Conservation (phyloP, 805 yeast species). For the Zygosaccharomyces bisporus region DNA sequence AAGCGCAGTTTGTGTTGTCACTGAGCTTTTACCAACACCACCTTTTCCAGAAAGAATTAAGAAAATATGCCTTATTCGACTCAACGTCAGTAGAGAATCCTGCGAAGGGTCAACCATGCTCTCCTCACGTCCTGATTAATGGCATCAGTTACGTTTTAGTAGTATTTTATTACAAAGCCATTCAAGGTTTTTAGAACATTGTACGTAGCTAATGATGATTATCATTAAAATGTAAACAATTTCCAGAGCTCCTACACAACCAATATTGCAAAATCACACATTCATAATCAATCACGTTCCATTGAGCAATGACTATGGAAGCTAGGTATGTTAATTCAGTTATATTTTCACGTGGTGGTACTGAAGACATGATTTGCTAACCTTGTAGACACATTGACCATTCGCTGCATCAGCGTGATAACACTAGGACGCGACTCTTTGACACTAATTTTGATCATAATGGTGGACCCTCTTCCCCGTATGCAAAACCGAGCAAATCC, state of each 20-base stretch:
- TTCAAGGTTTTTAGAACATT: not conserved
- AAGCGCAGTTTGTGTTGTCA: conserved; percentile 91
- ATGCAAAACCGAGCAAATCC: conserved; percentile 33
- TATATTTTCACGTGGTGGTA: not conserved
- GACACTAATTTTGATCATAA: conserved; percentile 4
- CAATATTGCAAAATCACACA: not conserved
- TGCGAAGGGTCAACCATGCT: conserved; percentile 8
- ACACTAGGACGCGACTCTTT: conserved; percentile 33
- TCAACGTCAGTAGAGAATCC: conserved; percentile 36
- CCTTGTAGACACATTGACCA: conserved; percentile 20
- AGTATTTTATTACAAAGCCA: not conserved
- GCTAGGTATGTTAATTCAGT: conserved; percentile 7
- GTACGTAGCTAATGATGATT: conserved; percentile 2
- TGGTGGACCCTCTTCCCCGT: conserved; percentile 39
- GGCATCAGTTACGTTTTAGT: too few relatives aligned
- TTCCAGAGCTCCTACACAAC: not conserved
- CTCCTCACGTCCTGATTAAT: too few relatives aligned
- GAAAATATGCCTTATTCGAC: conserved; percentile 67
- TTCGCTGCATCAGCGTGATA: conserved; percentile 29
- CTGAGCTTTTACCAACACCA: conserved; percentile 96
- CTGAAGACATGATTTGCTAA: conserved; percentile 13
- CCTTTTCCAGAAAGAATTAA: conserved; percentile 91
- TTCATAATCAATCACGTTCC: not conserved
- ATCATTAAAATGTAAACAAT: conserved; percentile 1
- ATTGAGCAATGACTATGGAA: not conserved